These are phyloP conservation scores for Diaporthe ilicicola DNA, from an alignment of 2,329 filamentous ascomycete genomes.

Conservation along the genomic window DNA sequence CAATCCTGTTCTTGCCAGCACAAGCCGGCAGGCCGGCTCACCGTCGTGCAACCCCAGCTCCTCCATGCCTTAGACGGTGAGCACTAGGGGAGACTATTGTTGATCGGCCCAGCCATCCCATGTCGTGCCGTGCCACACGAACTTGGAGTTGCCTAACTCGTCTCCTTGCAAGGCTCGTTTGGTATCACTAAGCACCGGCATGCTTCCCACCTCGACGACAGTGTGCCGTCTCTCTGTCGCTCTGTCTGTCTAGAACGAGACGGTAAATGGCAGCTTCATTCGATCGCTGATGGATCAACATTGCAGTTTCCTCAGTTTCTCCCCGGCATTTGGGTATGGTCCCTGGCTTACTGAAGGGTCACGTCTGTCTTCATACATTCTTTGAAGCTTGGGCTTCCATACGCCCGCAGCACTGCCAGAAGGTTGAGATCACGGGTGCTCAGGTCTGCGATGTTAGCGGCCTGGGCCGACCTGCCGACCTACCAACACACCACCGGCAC, in stretches of 20 bases:
- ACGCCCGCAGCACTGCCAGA: not conserved
- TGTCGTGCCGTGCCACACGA: not conserved
- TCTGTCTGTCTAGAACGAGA: not conserved
- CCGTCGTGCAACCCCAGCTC: slow-evolving; percentile 20
- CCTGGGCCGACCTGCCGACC: not conserved
- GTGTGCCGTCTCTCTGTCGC: not conserved
- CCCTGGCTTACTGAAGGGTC: not conserved
- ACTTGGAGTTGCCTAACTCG: not conserved
- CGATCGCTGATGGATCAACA: slow-evolving; percentile 10
- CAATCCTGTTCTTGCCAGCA: not conserved
- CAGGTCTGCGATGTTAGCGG: not conserved
- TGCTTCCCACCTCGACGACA: not conserved
- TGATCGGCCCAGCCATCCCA: slow-evolving; percentile 21
- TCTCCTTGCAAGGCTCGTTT: not conserved
- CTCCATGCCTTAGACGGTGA: slow-evolving; percentile 14
- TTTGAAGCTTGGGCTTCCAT: not conserved
- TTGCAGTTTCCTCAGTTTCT: not conserved
- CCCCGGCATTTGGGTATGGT: not conserved
- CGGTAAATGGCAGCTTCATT: not conserved
- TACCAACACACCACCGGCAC: not conserved
- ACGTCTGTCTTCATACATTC: not conserved
- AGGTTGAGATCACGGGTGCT: not conserved
- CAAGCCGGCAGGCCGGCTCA: slow-evolving; percentile 1
- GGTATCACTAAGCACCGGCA: not conserved
- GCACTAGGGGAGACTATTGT: slow-evolving; percentile 15